Percentiles rank a stretch among this genome's conserved stretches.
phyloP scores from a whole-genome alignment of 148 eudicot genomes.

The Pouteria glomerata region DNA sequence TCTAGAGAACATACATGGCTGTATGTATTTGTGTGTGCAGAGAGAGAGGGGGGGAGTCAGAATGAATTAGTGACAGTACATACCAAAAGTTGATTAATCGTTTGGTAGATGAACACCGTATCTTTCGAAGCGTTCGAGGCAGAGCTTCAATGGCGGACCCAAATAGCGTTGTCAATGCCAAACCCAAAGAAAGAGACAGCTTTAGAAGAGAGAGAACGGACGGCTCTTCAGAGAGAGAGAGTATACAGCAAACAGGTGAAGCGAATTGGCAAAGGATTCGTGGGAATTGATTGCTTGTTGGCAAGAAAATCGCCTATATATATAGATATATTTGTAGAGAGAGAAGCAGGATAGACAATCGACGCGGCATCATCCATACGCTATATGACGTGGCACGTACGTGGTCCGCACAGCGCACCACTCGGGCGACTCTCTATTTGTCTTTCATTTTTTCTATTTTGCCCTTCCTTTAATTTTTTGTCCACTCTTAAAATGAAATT shows the following conservation, averaged over 20 bases:
- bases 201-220: too few relatives aligned
- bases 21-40: background rate
- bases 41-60: background rate
- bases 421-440: too few relatives aligned
- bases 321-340: too few relatives aligned
- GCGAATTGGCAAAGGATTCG: background rate
- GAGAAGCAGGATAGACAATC: too few relatives aligned
- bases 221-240: background rate
- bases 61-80: background rate
- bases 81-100: background rate
- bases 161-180: background rate
- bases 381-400: too few relatives aligned
- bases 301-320: too few relatives aligned
- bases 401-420: too few relatives aligned
- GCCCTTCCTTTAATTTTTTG: too few relatives aligned
- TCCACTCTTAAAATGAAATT: too few relatives aligned
- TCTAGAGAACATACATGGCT: background rate
- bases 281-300: too few relatives aligned
- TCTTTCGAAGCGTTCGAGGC: background rate
- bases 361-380: too few relatives aligned
- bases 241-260: background rate
- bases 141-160: background rate
- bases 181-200: background rate
- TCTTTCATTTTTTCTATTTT: too few relatives aligned
- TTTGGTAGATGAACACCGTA: background rate